phyloP scores from a whole-genome alignment of 331 rosid genomes.

The Arachis monticola region DNA sequence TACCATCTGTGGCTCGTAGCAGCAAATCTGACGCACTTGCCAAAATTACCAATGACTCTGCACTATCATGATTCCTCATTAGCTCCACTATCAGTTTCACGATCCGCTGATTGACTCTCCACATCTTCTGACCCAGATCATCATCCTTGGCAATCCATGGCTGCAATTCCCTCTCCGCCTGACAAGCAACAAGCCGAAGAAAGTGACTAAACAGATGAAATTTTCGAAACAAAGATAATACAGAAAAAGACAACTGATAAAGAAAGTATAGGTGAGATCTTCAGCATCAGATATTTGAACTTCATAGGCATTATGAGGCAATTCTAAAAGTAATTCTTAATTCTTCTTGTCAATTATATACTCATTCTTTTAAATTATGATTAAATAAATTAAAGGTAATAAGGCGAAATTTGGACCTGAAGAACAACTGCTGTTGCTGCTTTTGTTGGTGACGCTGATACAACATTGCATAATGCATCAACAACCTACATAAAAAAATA shows the following conservation, averaged over 20 bases:
- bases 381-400: constrained; percentile 16
- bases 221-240: constrained; percentile 13
- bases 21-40: constrained; percentile 95
- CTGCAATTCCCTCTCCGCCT: constrained; percentile 95
- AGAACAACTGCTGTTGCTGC: constrained; percentile 95
- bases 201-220: constrained; percentile 52
- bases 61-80: constrained; percentile 87
- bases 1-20: constrained; percentile 96
- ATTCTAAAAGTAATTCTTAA: not conserved
- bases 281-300: constrained; percentile 31
- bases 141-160: constrained; percentile 99
- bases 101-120: constrained; percentile 95
- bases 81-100: constrained; percentile 92
- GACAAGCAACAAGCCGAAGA: constrained; percentile 49
- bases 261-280: constrained; percentile 32
- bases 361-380: not conserved
- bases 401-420: constrained; percentile 66
- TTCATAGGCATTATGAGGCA: not conserved
- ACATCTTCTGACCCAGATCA: constrained; percentile 92
- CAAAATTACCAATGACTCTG: constrained; percentile 83
- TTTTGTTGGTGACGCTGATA: constrained; percentile 86
- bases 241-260: constrained; percentile 20
- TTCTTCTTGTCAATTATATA: not conserved
- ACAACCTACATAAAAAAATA: constrained; percentile 65
- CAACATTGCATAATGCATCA: constrained; percentile 95